These are phyloP conservation scores for Aspergillus sp. DNA, from an alignment of 2,329 filamentous ascomycete genomes.

Conservation along the genomic window DNA sequence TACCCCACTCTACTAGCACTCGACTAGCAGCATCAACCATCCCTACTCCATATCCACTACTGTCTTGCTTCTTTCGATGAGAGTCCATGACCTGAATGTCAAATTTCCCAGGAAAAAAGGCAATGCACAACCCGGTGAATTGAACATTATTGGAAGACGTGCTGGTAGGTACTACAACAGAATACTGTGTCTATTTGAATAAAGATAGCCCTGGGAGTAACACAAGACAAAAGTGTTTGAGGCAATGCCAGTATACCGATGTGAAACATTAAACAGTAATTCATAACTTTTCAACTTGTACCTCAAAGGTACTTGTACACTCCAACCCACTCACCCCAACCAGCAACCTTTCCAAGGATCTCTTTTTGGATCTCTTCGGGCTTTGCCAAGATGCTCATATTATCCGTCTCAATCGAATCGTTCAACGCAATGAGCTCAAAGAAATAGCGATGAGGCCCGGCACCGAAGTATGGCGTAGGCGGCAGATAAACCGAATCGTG, in stretches of 20 bases:
- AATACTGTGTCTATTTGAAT: neutral
- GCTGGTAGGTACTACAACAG: neutral
- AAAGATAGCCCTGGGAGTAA: slow-evolving; percentile 1
- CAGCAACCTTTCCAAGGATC: slow-evolving; percentile 50
- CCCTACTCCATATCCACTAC: no score
- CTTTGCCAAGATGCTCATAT: slow-evolving; percentile 41
- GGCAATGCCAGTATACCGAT: neutral
- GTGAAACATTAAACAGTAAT: neutral
- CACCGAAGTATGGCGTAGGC: slow-evolving; percentile 50
- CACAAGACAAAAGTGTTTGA: neutral
- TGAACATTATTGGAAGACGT: neutral
- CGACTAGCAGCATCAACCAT: no score
- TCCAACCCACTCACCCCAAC: slow-evolving; percentile 53
- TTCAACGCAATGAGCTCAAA: slow-evolving; percentile 52
- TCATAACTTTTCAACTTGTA: neutral
- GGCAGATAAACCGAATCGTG: slow-evolving; percentile 45
- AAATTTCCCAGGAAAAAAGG: no score
- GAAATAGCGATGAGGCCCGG: slow-evolving; percentile 56
- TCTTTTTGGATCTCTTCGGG: slow-evolving; percentile 45
- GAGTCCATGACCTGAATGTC: no score
- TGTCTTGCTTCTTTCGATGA: no score
- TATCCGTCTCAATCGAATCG: slow-evolving; percentile 40
- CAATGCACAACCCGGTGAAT: neutral
- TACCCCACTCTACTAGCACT: no score
- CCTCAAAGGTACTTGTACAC: slow-evolving; percentile 42